Evolutionary conservation across 2,329 filamentous ascomycete species (phyloP).

Genomic region (Beauveria asiatica): DNA sequence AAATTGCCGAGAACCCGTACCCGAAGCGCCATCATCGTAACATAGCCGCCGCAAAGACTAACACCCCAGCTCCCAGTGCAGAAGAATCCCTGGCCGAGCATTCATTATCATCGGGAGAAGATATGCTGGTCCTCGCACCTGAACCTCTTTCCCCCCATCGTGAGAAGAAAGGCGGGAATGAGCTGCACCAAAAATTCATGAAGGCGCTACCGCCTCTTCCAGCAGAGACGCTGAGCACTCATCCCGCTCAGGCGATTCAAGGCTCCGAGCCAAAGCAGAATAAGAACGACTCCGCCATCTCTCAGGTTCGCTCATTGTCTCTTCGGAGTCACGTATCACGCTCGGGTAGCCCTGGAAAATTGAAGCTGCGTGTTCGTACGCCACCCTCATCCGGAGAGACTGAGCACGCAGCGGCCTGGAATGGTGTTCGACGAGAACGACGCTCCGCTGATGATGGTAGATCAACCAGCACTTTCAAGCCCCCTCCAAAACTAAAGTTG

Average conservation of each 20-base stretch:
- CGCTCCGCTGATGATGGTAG: slow-evolving; percentile 4
- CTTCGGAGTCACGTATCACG: slow-evolving; percentile 3
- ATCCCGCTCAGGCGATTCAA: neutral
- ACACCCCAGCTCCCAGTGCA: neutral
- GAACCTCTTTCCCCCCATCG: slow-evolving; percentile 39
- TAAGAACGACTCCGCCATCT: slow-evolving; percentile 4
- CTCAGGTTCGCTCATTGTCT: slow-evolving; percentile 11
- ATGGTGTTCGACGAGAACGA: neutral
- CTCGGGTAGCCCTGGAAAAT: slow-evolving; percentile 16
- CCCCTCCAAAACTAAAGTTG: slow-evolving; percentile 24
- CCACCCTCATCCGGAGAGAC: slow-evolving; percentile 13
- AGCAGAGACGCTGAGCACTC: slow-evolving; percentile 13
- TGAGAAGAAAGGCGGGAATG: slow-evolving; percentile 36
- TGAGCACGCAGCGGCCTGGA: neutral
- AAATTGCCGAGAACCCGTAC: neutral
- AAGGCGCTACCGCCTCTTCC: slow-evolving; percentile 42
- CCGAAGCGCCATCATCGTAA: slow-evolving; percentile 10
- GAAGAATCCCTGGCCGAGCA: slow-evolving; percentile 1
- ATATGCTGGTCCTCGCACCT: slow-evolving; percentile 33
- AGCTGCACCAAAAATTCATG: slow-evolving; percentile 40
- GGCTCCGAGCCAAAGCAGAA: neutral
- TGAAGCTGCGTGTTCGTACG: slow-evolving; percentile 22
- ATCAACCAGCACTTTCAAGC: slow-evolving; percentile 12
- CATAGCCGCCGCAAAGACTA: neutral
- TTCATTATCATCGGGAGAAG: slow-evolving; percentile 8